Evolutionary conservation across 345 rosid species (phyloP).

Genomic region (Eucalyptus coolabah): DNA sequence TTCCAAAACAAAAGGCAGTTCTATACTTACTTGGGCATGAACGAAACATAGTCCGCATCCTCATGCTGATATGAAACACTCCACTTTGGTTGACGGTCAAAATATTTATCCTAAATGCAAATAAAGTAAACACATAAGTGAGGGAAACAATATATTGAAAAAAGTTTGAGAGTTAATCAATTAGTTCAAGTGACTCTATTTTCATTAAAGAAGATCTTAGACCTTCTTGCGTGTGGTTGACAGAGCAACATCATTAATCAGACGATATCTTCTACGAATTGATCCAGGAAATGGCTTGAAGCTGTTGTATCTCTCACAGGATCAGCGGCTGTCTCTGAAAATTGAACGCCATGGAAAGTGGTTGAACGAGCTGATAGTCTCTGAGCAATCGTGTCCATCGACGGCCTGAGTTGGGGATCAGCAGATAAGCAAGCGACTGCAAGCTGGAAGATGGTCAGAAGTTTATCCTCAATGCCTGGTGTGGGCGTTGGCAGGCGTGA

Average conservation of each 20-base stretch:
- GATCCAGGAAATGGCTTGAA: not conserved
- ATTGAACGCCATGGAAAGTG: not conserved
- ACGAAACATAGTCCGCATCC: not conserved
- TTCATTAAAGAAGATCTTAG: not conserved
- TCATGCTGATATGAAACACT: not conserved
- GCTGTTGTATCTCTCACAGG: not conserved
- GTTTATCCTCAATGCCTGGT: not conserved
- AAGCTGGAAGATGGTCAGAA: not conserved
- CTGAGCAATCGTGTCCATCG: not conserved
- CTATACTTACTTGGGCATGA: not conserved
- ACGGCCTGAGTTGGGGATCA: conserved; percentile 5
- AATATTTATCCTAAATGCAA: not conserved
- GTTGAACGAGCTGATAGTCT: not conserved
- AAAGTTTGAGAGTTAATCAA: not conserved
- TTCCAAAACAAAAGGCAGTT: not conserved
- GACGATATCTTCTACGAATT: not conserved
- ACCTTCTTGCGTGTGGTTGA: not conserved
- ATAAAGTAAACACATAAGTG: not conserved
- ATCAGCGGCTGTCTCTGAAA: not conserved
- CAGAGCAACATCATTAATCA: not conserved
- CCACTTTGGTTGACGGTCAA: not conserved
- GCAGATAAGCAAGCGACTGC: not conserved
- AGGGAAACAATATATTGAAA: not conserved
- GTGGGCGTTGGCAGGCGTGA: not conserved
- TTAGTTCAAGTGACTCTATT: not conserved